Percentiles rank a stretch among this genome's conserved stretches.
Evolutionary conservation across 1,284 basidiomycete genomes (phyloP).

Genomic region (Psilocybe mexicana): DNA sequence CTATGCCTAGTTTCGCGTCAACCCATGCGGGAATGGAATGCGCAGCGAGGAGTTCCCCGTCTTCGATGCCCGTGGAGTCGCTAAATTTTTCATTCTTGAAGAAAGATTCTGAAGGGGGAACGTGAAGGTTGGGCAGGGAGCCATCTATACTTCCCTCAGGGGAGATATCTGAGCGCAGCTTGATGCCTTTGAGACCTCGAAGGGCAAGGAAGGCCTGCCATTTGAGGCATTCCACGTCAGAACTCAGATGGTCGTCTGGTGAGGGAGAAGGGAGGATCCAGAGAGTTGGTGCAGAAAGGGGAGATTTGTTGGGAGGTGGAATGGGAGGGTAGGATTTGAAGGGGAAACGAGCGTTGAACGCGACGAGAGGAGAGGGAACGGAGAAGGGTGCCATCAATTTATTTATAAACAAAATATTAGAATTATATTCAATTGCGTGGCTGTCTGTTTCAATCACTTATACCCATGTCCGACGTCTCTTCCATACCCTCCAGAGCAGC

Average conservation of each 20-base stretch:
- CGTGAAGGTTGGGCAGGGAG: constrained; percentile 65
- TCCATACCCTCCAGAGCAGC: constrained; percentile 46
- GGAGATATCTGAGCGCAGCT: constrained; percentile 64
- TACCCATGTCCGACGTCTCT: constrained; percentile 41
- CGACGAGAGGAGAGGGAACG: constrained; percentile 42
- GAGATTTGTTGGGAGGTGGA: constrained; percentile 26
- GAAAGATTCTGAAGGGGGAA: constrained; percentile 33
- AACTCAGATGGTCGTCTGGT: constrained; percentile 49
- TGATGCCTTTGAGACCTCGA: constrained; percentile 51
- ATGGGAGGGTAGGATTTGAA: constrained; percentile 48
- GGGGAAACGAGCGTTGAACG: constrained; percentile 54
- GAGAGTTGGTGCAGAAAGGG: constrained; percentile 48
- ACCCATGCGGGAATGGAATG: constrained; percentile 73
- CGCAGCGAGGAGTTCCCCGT: constrained; percentile 59
- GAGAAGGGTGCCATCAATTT: constrained; percentile 23
- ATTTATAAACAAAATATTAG: constrained; percentile 17
- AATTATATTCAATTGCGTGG: constrained; percentile 7
- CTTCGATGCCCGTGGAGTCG: constrained; percentile 32
- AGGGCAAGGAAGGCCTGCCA: constrained; percentile 84
- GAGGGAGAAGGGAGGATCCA: constrained; percentile 62
- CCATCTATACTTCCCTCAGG: constrained; percentile 67
- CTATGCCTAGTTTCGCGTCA: constrained; percentile 46
- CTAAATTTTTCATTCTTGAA: constrained; percentile 17
- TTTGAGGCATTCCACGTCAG: constrained; percentile 80
- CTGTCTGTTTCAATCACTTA: background rate